phyloP scores from a whole-genome alignment of 768 basidiomycete genomes.

The Suillus tomentosus region DNA sequence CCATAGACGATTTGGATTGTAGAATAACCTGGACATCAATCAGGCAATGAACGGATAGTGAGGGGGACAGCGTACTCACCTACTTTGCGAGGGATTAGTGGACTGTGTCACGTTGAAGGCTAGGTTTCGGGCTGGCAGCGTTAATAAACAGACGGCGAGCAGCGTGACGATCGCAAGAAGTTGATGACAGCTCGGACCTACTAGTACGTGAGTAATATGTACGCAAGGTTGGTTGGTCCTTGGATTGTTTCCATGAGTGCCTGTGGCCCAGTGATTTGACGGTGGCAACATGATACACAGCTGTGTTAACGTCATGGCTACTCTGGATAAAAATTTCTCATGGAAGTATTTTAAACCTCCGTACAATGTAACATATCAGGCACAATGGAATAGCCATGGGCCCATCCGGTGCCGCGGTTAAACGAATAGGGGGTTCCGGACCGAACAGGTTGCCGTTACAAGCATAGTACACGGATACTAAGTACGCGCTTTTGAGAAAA shows the following conservation, averaged over 20 bases:
- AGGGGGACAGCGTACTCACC: neutral
- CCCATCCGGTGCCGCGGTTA: neutral
- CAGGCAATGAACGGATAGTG: neutral
- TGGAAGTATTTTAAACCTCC: conserved; percentile 1
- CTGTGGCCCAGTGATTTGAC: too few relatives aligned
- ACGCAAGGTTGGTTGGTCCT: neutral
- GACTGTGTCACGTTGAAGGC: neutral
- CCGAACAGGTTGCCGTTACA: neutral
- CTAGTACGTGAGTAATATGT: too few relatives aligned
- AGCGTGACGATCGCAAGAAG: neutral
- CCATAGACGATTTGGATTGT: neutral
- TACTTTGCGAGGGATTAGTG: neutral
- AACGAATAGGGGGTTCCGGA: neutral
- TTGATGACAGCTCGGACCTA: neutral
- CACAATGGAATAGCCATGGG: neutral
- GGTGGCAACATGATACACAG: neutral
- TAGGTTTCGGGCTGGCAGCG: neutral
- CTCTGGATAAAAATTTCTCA: neutral
- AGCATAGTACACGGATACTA: too few relatives aligned
- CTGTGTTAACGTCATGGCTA: conserved; percentile 1
- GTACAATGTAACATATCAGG: neutral
- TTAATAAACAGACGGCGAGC: neutral
- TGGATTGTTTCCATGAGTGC: neutral
- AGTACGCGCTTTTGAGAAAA: too few relatives aligned
- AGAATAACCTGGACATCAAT: neutral